Conservation (phyloP, 2,329 filamentous ascomycete species). For the Septoria linicola region DNA sequence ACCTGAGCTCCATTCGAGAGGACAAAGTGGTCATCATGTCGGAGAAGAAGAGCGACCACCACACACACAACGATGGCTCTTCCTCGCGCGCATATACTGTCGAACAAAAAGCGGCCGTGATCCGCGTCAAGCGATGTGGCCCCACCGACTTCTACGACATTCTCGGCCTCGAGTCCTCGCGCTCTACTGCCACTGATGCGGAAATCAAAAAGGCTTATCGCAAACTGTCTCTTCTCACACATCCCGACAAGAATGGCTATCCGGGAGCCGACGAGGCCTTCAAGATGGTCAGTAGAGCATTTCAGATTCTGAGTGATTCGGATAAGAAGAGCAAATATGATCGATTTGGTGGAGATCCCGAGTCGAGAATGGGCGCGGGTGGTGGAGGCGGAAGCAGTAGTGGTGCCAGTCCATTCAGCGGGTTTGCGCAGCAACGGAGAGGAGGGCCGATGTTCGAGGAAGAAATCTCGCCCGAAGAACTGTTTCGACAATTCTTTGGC, state of each 20-base stretch:
- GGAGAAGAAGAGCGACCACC: conserved; percentile 37
- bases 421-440: conserved; percentile 54
- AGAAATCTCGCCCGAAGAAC: conserved; percentile 91
- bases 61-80: conserved; percentile 74
- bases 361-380: conserved; percentile 68
- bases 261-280: conserved; percentile 95
- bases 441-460: conserved; percentile 76
- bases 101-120: conserved; percentile 87
- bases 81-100: conserved; percentile 75
- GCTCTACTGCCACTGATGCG: conserved; percentile 66
- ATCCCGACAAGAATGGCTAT: conserved; percentile 98
- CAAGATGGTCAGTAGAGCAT: conserved; percentile 93
- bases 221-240: conserved; percentile 88
- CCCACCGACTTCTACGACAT: conserved; percentile 96
- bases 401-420: conserved; percentile 63
- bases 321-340: conserved; percentile 92
- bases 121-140: conserved; percentile 80
- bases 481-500: conserved; percentile 96
- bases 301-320: conserved; percentile 86
- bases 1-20: background rate
- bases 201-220: conserved; percentile 98
- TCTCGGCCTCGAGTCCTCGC: conserved; percentile 66
- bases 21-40: conserved; percentile 14
- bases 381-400: conserved; percentile 52
- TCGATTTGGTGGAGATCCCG: conserved; percentile 85